These are phyloP conservation scores for Entrophospora sp. DNA, from an alignment of 192 early-diverging fungal genomes.

Conservation along the genomic window DNA sequence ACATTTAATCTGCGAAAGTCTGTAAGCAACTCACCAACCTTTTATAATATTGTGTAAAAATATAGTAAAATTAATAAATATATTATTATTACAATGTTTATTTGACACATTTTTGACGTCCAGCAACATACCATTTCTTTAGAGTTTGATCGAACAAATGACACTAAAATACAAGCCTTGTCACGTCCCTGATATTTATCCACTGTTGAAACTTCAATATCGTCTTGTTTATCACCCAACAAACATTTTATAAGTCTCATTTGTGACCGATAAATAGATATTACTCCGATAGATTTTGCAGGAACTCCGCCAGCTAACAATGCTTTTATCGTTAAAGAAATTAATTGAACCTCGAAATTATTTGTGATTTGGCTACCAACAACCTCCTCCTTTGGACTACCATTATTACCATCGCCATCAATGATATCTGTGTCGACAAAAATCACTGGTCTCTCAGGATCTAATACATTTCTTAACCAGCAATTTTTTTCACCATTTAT, in stretches of 20 bases:
- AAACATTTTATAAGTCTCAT: slow-evolving; percentile 38
- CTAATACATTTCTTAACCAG: slow-evolving; percentile 59
- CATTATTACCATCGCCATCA: too few relatives aligned
- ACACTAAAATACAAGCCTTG: slow-evolving; percentile 84
- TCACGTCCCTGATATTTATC: slow-evolving; percentile 94
- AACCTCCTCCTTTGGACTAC: slow-evolving; percentile 48
- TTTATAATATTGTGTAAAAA: not conserved
- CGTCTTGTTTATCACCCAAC: too few relatives aligned
- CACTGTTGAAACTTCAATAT: slow-evolving; percentile 76
- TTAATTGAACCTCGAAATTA: slow-evolving; percentile 54
- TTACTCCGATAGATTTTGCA: slow-evolving; percentile 62
- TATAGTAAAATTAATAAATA: not conserved
- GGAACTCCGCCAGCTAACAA: slow-evolving; percentile 58
- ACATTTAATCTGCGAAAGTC: slow-evolving; percentile 95
- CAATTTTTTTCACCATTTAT: slow-evolving; percentile 24
- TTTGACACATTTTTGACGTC: too few relatives aligned
- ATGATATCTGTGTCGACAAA: slow-evolving; percentile 78
- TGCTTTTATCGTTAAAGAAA: slow-evolving; percentile 41
- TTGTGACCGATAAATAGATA: slow-evolving; percentile 80
- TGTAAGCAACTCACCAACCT: slow-evolving; percentile 75
- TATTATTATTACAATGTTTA: too few relatives aligned
- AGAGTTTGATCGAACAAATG: slow-evolving; percentile 77
- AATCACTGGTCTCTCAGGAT: slow-evolving; percentile 58
- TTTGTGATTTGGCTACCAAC: slow-evolving; percentile 57
- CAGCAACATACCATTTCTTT: slow-evolving; percentile 51